phyloP scores from a whole-genome alignment of 2,329 filamentous ascomycete species.

The Phoma sp. region DNA sequence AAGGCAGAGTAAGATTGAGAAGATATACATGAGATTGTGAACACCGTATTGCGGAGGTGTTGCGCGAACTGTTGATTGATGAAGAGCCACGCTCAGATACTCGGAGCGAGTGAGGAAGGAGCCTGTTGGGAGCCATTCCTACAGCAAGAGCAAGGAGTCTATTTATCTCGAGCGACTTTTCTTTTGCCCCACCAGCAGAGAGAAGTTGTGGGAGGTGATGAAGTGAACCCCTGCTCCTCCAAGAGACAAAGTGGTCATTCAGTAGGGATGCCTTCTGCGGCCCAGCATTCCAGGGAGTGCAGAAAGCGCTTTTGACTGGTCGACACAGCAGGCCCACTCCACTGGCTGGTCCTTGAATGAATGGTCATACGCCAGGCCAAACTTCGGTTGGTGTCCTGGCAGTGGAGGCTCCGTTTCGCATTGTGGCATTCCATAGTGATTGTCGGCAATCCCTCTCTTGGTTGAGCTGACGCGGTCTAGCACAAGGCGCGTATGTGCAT shows the following conservation, averaged over 20 bases:
- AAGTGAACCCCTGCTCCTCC: constrained; percentile 16
- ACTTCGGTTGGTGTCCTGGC: constrained; percentile 8
- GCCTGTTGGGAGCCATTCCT: not conserved
- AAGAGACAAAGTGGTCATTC: constrained; percentile 21
- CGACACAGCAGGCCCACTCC: constrained; percentile 9
- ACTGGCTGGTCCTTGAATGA: constrained; percentile 18
- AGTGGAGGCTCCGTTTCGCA: constrained; percentile 11
- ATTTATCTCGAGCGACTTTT: constrained; percentile 13
- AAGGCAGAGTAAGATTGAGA: constrained; percentile 38
- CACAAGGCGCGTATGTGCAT: constrained; percentile 12
- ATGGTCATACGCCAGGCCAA: constrained; percentile 29
- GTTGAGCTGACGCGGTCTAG: constrained; percentile 13
- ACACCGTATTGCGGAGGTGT: not conserved
- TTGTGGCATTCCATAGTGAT: constrained; percentile 15
- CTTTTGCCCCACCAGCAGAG: constrained; percentile 6
- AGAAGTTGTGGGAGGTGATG: constrained; percentile 7
- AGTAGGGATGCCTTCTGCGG: constrained; percentile 12
- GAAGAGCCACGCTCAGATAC: not conserved
- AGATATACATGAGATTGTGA: constrained; percentile 29
- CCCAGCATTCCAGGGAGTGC: constrained; percentile 14
- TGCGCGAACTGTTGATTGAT: not conserved
- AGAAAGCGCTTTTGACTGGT: constrained; percentile 22
- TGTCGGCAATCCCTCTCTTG: constrained; percentile 16
- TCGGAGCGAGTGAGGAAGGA: not conserved
- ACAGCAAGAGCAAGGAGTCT: constrained; percentile 10